Base-by-base conservation (phyloP, 2,329 filamentous ascomycete genomes). In the Fonsecaea pedrosoi region DNA sequence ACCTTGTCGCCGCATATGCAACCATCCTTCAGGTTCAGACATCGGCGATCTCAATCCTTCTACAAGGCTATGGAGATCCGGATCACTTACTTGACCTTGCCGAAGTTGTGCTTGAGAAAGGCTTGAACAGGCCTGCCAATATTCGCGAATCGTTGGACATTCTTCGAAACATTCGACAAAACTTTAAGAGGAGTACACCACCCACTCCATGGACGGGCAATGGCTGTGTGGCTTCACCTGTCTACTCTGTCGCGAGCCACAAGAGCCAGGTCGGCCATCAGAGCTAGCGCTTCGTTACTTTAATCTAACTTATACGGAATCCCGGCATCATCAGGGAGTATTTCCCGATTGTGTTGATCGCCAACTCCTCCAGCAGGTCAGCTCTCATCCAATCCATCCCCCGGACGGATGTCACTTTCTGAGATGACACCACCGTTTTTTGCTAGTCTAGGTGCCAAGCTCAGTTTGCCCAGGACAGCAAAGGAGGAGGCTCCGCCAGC, bases 401-500 rank as follows among this genome's bases (percentile, higher is more conserved):
- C 45, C n/a, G 12, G n/a, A n/a, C n/a, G 21, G 25, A 6, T 30
- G 21, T 63, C n/a, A 63, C 61, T 58, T 21, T 57, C 54, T 7
- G 61, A 32, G 30, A 63, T 40, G 13, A 9, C 40, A 35, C 32
- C 54, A 38, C 56, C 61, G n/a, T 65, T 61, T 48, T 64, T 64
- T 25, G 65, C 65, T 21, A 67, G 62, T 54, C 65, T 54, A 15
- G 74, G 74, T 4, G 74, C 74, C 42, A 72, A 61, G n/a, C 67
- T 70, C 58, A 76, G 40, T 55, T 76, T 75, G 3, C 74, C 75
- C 35, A 76, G 66, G 5, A 75, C 65, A 8, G 74, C 75, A 65
- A 70, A 76, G 12, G 63, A 70, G 6, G 62, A 67, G n/a, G 75
- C 75, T 9, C 75, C 75, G 4, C 72, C 69, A 4, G 74, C 73